Percentiles rank a stretch among this genome's conserved stretches.
Evolutionary conservation across 2,329 filamentous ascomycete genomes (phyloP).

Genomic region (Lachnellula willkommii): DNA sequence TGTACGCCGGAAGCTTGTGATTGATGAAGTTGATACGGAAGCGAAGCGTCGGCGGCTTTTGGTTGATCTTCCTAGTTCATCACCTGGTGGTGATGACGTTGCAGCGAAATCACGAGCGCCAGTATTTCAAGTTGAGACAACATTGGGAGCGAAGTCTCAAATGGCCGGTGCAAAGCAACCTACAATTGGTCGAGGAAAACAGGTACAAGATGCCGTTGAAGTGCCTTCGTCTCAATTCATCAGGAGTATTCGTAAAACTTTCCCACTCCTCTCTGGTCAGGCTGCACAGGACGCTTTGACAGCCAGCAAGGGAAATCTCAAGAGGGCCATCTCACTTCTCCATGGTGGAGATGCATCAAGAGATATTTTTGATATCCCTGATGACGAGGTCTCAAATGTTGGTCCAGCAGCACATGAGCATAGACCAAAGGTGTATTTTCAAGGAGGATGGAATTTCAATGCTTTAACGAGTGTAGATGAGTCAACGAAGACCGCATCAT

Average conservation of each 20-base stretch:
- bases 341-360: not conserved
- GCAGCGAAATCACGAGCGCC: not conserved
- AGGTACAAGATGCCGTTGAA: not conserved
- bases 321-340: not conserved
- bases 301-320: not conserved
- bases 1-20: conserved; percentile 18
- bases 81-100: not conserved
- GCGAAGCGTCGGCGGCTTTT: conserved; percentile 17
- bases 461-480: too few relatives aligned
- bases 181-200: too few relatives aligned
- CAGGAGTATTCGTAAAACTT: not conserved
- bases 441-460: not conserved
- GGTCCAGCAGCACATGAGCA: not conserved
- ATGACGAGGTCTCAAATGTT: not conserved
- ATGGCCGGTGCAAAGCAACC: not conserved
- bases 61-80: not conserved
- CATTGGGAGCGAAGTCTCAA: not conserved
- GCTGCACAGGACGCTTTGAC: not conserved
- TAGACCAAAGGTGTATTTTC: not conserved
- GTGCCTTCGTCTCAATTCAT: not conserved
- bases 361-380: not conserved
- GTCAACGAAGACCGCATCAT: too few relatives aligned
- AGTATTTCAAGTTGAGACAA: not conserved
- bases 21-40: conserved; percentile 9
- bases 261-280: not conserved